phyloP scores from a whole-genome alignment of 2,329 filamentous ascomycete species.

The Fusarium graminum region DNA sequence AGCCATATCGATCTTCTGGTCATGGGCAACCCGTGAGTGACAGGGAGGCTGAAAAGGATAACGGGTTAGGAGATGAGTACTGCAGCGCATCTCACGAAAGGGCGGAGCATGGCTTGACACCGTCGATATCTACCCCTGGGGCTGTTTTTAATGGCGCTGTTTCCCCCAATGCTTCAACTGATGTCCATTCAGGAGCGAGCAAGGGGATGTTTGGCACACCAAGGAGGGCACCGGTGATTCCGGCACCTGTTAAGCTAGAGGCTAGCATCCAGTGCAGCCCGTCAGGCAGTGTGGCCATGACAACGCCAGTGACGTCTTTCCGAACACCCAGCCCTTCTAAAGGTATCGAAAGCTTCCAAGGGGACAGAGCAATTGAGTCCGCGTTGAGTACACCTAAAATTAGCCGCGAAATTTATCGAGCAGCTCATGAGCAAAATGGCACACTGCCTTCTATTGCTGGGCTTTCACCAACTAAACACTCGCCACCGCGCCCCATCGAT shows the following conservation, averaged over 20 bases:
- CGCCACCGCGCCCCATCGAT: constrained; percentile 57
- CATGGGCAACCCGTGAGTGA: constrained; percentile 3
- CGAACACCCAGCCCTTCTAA: constrained; percentile 46
- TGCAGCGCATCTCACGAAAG: constrained; percentile 22
- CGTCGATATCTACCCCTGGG: constrained; percentile 28
- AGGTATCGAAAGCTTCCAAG: constrained; percentile 43
- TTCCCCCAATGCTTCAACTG: constrained; percentile 9
- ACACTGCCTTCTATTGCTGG: constrained; percentile 61
- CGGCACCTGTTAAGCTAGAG: constrained; percentile 44
- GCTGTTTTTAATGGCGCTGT: constrained; percentile 31
- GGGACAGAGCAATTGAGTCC: constrained; percentile 44
- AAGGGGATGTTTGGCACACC: constrained; percentile 25
- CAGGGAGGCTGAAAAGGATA: background rate
- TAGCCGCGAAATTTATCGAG: constrained; percentile 47
- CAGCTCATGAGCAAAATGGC: constrained; percentile 49
- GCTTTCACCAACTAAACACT: constrained; percentile 66
- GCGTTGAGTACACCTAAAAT: constrained; percentile 49
- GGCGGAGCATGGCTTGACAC: constrained; percentile 25
- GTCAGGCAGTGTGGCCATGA: constrained; percentile 13
- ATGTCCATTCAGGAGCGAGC: constrained; percentile 15
- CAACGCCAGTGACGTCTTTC: constrained; percentile 41
- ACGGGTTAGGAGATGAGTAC: constrained; percentile 8
- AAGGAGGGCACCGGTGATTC: constrained; percentile 38
- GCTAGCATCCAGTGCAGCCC: constrained; percentile 32
- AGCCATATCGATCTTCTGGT: constrained; percentile 23